Base-by-base conservation (phyloP, 2,329 filamentous ascomycete species). In the Daldinia sp. region DNA sequence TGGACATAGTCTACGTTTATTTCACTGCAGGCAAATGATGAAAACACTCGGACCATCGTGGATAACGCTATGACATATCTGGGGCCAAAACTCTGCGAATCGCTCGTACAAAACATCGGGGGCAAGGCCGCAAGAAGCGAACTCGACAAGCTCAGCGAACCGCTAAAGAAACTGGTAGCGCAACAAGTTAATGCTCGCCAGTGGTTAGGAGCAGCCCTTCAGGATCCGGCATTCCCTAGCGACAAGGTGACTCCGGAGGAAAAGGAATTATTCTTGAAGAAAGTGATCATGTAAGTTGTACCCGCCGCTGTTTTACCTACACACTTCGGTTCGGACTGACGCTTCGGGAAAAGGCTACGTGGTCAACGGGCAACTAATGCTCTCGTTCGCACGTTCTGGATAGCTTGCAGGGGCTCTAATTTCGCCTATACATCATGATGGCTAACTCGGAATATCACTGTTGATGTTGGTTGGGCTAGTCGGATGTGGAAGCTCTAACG, bases 101-200 rank as follows among this genome's bases (percentile, higher is more conserved):
- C 87, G 0, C 80, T 93, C 26, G 82, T 91, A 1, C 83, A 85
- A 65, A 92, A 93, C 65, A 85, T 93, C 39, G 88, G 89, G 5
- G 92, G 92, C 0, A 86, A 87, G 61, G 91, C 89, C 3, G 86
- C 89, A 1, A 86, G 92, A 42, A 92, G 89, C 72, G 92, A 94
- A 74, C 82, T 94, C 0, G 91, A 93, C 73, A 89, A 87, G 72
- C 80, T 94, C 5, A 87, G 87, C 61, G 90, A 93, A 65, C 91
- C 91, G 1, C 81, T 94, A 4, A 92, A 91, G 79, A 92, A 89
- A 75, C 82, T 94, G 23, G 83, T 91, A 1, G 83, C 82, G 41
- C 82, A 85, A 37, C 85, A 90, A 65, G 81, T 84, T 0, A 81
- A 83, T 61, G 83, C 89, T 4, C 88, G 87, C 72, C 78, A 78